Conservation (phyloP, 768 basidiomycete genomes). For the Panaeolus papilionaceus region DNA sequence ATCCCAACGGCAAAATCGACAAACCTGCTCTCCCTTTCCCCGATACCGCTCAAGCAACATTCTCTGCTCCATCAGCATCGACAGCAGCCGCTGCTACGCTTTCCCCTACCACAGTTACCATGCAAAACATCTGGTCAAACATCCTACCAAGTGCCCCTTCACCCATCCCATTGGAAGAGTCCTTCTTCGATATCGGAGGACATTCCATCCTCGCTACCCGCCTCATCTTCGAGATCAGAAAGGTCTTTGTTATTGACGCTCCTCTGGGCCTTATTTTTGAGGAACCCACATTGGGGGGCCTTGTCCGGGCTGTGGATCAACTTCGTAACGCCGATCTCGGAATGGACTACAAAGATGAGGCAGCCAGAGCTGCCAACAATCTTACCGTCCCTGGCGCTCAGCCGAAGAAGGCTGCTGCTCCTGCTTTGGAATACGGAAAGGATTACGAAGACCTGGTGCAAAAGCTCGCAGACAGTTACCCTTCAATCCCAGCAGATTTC, state of each 20-base stretch:
- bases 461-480: constrained; percentile 66
- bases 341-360: constrained; percentile 48
- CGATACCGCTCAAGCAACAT: constrained; percentile 80
- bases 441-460: constrained; percentile 74
- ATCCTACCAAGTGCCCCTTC: constrained; percentile 82
- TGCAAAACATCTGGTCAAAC: constrained; percentile 84
- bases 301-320: constrained; percentile 77
- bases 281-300: constrained; percentile 80
- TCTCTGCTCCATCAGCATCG: constrained; percentile 41
- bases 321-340: constrained; percentile 85
- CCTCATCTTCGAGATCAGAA: constrained; percentile 95
- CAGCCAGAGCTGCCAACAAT: background rate
- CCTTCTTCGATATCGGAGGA: constrained; percentile 97
- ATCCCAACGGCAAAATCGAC: constrained; percentile 99
- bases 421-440: constrained; percentile 72
- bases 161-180: constrained; percentile 87
- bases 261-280: constrained; percentile 94
- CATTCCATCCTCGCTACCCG: constrained; percentile 98
- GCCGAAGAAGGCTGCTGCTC: constrained; percentile 32
- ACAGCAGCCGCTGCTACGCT: constrained; percentile 48
- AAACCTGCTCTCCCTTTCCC: constrained; percentile 99
- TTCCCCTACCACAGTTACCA: constrained; percentile 76
- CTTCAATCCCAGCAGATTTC: constrained; percentile 64
- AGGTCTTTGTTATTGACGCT: constrained; percentile 87
- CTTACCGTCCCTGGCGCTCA: constrained; percentile 18